Evolutionary conservation across 371 early-diverging fungal species (phyloP).

Genomic region (Mucor indicus): DNA sequence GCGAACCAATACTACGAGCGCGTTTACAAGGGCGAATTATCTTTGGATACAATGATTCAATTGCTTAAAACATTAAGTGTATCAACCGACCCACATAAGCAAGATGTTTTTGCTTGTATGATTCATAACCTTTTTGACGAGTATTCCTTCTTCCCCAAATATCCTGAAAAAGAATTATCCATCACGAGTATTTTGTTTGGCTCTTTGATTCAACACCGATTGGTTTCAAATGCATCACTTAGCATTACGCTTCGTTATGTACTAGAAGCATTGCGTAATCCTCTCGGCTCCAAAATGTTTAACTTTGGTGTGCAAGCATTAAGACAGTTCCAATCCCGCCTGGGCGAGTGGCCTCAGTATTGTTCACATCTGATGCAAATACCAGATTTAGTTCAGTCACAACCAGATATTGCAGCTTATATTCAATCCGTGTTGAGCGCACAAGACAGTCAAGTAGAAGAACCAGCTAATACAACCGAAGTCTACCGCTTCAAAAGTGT

Average conservation of each 20-base stretch:
- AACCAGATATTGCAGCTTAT: constrained; percentile 48
- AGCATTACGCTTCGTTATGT: constrained; percentile 81
- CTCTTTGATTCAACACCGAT: constrained; percentile 77
- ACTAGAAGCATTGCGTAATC: constrained; percentile 77
- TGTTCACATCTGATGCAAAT: constrained; percentile 79
- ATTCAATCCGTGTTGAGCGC: not conserved
- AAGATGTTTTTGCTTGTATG: constrained; percentile 79
- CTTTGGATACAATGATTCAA: constrained; percentile 69
- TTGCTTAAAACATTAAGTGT: constrained; percentile 65
- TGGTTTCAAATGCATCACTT: constrained; percentile 72
- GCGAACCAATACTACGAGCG: constrained; percentile 74
- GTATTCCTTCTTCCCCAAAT: constrained; percentile 88
- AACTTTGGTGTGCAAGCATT: constrained; percentile 88
- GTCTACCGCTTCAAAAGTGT: constrained; percentile 29
- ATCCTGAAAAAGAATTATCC: constrained; percentile 88
- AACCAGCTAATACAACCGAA: not conserved
- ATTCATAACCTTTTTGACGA: constrained; percentile 90
- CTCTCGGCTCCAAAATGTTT: constrained; percentile 78
- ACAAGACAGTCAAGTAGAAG: not conserved
- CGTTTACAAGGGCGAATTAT: constrained; percentile 72
- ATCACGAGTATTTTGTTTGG: constrained; percentile 90
- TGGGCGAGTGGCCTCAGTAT: constrained; percentile 89
- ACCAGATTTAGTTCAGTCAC: constrained; percentile 67
- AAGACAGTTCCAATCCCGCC: constrained; percentile 72
- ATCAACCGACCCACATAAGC: constrained; percentile 64